Evolutionary conservation across 2,329 filamentous ascomycete genomes (phyloP).

Genomic region (Botryotinia globosa): DNA sequence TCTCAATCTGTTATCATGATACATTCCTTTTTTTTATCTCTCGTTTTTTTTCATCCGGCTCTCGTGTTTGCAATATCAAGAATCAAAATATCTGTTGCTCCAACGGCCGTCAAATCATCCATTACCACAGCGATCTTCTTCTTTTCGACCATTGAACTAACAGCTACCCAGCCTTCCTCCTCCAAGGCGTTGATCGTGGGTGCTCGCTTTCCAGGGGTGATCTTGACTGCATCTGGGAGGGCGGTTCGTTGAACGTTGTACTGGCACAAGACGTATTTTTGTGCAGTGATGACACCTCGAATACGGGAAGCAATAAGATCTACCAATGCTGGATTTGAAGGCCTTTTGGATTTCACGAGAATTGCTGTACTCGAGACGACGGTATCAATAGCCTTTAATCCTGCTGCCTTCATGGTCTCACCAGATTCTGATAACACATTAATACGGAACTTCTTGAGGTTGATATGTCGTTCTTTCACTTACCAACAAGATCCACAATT

Average conservation of each 20-base stretch:
- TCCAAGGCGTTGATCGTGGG: conserved; percentile 84
- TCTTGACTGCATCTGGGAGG: conserved; percentile 64
- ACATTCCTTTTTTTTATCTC: not conserved
- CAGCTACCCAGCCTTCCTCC: conserved; percentile 27
- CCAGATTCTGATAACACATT: conserved; percentile 69
- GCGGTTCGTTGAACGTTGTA: conserved; percentile 82
- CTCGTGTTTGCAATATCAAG: conserved; percentile 39
- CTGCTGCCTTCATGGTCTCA: conserved; percentile 96
- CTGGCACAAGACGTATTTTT: conserved; percentile 91
- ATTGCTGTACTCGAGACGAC: conserved; percentile 85
- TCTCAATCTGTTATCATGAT: not conserved
- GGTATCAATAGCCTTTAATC: conserved; percentile 90
- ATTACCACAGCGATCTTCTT: conserved; percentile 40
- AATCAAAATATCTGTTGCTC: conserved; percentile 39
- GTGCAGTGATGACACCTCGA: conserved; percentile 88
- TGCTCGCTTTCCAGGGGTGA: conserved; percentile 91
- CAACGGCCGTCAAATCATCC: conserved; percentile 38
- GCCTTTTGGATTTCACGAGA: conserved; percentile 83
- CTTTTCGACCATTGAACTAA: conserved; percentile 37
- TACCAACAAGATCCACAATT: conserved; percentile 95
- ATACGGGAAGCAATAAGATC: conserved; percentile 84
- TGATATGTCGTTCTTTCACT: conserved; percentile 38
- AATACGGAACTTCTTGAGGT: conserved; percentile 18
- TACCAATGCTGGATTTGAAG: conserved; percentile 76
- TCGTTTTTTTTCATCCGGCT: conserved; percentile 24